phyloP scores from a whole-genome alignment of 148 eudicot genomes.

The Chenopodium suecicum region DNA sequence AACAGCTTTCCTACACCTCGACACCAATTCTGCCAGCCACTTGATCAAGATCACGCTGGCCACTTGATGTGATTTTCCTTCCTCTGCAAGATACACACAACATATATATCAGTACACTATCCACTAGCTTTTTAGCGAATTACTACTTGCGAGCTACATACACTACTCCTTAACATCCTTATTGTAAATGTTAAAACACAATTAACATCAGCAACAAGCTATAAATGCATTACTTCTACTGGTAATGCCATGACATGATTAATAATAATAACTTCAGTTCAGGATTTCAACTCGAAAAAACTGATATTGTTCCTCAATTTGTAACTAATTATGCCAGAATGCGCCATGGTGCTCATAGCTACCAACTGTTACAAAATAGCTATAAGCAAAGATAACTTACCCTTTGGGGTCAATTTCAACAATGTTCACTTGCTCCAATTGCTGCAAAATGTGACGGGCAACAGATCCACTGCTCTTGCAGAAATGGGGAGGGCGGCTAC shows the following conservation, averaged over 20 bases:
- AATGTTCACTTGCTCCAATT: slow-evolving; percentile 56
- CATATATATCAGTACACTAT: not conserved
- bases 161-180: not conserved
- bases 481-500: slow-evolving; percentile 77
- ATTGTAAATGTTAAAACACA: too few relatives aligned
- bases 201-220: too few relatives aligned
- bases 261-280: not conserved
- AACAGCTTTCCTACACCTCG: slow-evolving; percentile 23
- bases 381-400: slow-evolving; percentile 34
- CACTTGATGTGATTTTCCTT: slow-evolving; percentile 67
- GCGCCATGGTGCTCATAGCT: not conserved
- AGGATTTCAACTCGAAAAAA: not conserved
- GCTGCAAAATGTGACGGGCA: slow-evolving; percentile 77
- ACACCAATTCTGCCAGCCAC: slow-evolving; percentile 62
- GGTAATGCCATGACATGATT: too few relatives aligned
- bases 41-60: slow-evolving; percentile 76
- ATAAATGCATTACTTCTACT: not conserved
- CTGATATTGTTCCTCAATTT: not conserved
- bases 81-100: slow-evolving; percentile 41
- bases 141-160: not conserved
- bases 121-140: not conserved
- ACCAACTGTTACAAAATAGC: not conserved
- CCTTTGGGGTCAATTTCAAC: slow-evolving; percentile 70
- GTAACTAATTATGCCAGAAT: not conserved
- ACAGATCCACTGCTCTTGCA: slow-evolving; percentile 76